Conservation (phyloP, 306 rosid species). For the Prunus fruticosa region DNA sequence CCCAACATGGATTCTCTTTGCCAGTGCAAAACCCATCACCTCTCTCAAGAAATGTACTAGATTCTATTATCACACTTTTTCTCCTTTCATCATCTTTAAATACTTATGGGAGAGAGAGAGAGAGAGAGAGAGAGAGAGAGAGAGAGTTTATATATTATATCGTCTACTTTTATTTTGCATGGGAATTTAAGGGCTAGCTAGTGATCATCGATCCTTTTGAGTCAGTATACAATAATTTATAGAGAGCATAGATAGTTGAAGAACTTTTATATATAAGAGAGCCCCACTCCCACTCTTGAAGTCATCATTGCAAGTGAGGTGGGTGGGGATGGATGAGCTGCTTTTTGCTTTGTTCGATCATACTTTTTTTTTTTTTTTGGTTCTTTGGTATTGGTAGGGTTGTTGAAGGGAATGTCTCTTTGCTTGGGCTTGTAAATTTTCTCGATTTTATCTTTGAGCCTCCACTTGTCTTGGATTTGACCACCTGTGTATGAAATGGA, state of each 20-base stretch:
- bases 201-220: slow-evolving; percentile 26
- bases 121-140: slow-evolving; percentile 2
- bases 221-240: slow-evolving; percentile 12
- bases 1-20: slow-evolving; percentile 80
- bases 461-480: slow-evolving; percentile 44
- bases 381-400: slow-evolving; percentile 32
- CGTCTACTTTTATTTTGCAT: slow-evolving; percentile 40
- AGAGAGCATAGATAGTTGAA: background rate
- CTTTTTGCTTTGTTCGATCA: slow-evolving; percentile 41
- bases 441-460: slow-evolving; percentile 33
- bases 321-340: slow-evolving; percentile 50
- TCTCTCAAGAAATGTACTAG: slow-evolving; percentile 76
- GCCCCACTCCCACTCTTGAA: slow-evolving; percentile 55
- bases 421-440: slow-evolving; percentile 47
- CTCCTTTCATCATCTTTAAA: slow-evolving; percentile 41
- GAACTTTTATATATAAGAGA: background rate
- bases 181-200: slow-evolving; percentile 31
- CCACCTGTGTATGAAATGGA: slow-evolving; percentile 22
- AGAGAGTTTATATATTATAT: background rate
- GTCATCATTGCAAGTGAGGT: slow-evolving; percentile 59
- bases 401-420: slow-evolving; percentile 47
- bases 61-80: slow-evolving; percentile 62
- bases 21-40: slow-evolving; percentile 63
- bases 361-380: slow-evolving; percentile 4
- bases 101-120: background rate